These are phyloP conservation scores for Metroxylon sagu DNA, from an alignment of 176 grass and related monocot genomes.

Conservation along the genomic window DNA sequence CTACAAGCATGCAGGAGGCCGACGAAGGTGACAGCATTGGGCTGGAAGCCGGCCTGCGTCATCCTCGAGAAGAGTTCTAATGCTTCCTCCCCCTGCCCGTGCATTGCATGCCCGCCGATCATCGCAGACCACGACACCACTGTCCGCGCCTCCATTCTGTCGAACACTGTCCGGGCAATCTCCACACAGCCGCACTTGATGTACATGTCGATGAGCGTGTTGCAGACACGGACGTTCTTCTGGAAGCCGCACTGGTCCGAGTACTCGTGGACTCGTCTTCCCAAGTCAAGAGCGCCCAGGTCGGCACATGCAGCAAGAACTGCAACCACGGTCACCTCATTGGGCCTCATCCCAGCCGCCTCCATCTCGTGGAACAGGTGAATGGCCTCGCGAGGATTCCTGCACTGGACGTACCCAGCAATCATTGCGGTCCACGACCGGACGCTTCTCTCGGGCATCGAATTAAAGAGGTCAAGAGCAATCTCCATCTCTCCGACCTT, in stretches of 20 bases:
- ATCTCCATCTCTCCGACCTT: constrained; percentile 14
- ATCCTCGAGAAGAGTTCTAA: constrained; percentile 29
- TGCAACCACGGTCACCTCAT: constrained; percentile 32
- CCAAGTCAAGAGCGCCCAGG: constrained; percentile 18
- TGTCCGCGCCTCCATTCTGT: constrained; percentile 21
- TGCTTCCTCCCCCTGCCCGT: constrained; percentile 29
- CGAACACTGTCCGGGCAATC: constrained; percentile 23
- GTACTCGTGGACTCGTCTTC: constrained; percentile 17
- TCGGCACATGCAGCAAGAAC: constrained; percentile 32
- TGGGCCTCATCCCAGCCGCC: constrained; percentile 3
- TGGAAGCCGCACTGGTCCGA: background rate
- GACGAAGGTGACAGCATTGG: constrained; percentile 27
- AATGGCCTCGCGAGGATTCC: constrained; percentile 19
- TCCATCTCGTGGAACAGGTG: constrained; percentile 25
- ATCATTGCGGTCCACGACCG: constrained; percentile 30
- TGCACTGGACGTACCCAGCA: constrained; percentile 25
- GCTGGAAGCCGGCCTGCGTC: constrained; percentile 3
- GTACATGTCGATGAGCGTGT: constrained; percentile 36
- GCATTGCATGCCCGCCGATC: constrained; percentile 37
- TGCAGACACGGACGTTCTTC: constrained; percentile 31
- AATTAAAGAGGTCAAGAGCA: constrained; percentile 23
- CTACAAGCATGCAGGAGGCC: constrained; percentile 34
- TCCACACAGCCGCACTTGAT: constrained; percentile 36
- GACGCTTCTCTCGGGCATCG: constrained; percentile 25
- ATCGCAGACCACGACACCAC: constrained; percentile 34